phyloP scores from a whole-genome alignment of 1,284 basidiomycete genomes.

The Chalciporus piperatoides region DNA sequence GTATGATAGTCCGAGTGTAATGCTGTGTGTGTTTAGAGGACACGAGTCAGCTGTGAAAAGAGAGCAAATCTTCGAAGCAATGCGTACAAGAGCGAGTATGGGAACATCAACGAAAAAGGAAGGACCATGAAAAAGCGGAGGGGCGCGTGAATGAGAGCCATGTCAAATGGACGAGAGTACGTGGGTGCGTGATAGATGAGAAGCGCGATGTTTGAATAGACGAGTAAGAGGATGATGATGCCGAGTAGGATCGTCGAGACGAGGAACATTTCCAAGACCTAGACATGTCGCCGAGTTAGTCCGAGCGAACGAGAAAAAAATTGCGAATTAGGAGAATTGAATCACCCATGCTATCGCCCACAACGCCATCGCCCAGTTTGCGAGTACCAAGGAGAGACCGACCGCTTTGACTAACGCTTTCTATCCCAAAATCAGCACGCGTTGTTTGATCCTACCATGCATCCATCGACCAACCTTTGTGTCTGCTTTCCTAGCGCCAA shows the following conservation, averaged over 20 bases:
- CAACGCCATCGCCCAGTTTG: conserved; percentile 79
- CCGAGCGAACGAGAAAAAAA: not conserved
- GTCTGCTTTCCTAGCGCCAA: conserved; percentile 66
- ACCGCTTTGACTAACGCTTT: conserved; percentile 70
- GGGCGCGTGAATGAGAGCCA: conserved; percentile 70
- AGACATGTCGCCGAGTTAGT: not conserved
- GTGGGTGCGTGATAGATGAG: conserved; percentile 63
- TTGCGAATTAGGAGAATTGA: not conserved
- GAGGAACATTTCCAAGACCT: conserved; percentile 63
- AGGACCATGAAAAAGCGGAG: conserved; percentile 68
- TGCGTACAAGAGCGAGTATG: conserved; percentile 47
- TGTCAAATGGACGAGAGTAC: conserved; percentile 54
- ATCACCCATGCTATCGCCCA: conserved; percentile 82
- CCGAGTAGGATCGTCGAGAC: conserved; percentile 60
- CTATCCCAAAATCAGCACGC: conserved; percentile 31
- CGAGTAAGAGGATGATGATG: conserved; percentile 52
- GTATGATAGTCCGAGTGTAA: conserved; percentile 52
- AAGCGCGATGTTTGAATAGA: conserved; percentile 67
- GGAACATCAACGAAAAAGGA: conserved; percentile 44
- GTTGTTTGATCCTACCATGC: not conserved
- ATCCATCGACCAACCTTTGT: conserved; percentile 59
- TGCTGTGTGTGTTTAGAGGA: conserved; percentile 37
- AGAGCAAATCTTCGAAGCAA: conserved; percentile 27
- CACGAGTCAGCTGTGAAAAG: conserved; percentile 34
- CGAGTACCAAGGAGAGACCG: conserved; percentile 71